These are phyloP conservation scores for Guillardia theta DNA, from an alignment of 78 protist species.

Conservation along the genomic window DNA sequence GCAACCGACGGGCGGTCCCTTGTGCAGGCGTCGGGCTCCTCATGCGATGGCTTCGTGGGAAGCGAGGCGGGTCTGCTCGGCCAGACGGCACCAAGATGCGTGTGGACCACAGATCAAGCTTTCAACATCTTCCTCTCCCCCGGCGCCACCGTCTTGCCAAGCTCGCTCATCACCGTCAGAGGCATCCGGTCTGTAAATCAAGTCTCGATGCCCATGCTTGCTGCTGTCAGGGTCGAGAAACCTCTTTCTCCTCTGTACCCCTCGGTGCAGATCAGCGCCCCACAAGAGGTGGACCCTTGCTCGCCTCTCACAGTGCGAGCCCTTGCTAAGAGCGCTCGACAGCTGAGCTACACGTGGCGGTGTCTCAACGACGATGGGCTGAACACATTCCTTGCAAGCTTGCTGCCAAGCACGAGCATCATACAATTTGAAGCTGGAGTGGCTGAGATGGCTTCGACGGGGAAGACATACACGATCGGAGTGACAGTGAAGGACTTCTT, in stretches of 20 bases:
- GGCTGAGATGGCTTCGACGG: not conserved
- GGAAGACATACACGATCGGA: not conserved
- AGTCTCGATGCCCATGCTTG: no score
- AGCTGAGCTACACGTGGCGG: not conserved
- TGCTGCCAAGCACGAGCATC: not conserved
- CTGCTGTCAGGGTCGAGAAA: no score
- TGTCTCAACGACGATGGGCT: not conserved
- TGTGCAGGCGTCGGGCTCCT: no score
- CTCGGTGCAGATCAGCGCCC: no score
- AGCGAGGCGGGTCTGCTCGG: no score
- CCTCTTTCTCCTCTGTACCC: no score
- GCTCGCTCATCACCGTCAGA: no score
- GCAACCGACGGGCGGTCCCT: no score
- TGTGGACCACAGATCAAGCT: not conserved
- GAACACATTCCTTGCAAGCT: not conserved
- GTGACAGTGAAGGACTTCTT: not conserved
- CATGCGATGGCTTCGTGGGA: no score
- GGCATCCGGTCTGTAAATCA: no score
- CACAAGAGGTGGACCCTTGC: not conserved
- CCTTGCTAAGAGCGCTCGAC: not conserved
- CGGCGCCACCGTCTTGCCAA: not conserved
- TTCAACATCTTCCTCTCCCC: not conserved
- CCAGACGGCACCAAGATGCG: no score
- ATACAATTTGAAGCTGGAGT: not conserved
- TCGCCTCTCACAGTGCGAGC: not conserved